phyloP scores from a whole-genome alignment of 1,284 basidiomycete genomes.

The Stygiomarasmius scandens region DNA sequence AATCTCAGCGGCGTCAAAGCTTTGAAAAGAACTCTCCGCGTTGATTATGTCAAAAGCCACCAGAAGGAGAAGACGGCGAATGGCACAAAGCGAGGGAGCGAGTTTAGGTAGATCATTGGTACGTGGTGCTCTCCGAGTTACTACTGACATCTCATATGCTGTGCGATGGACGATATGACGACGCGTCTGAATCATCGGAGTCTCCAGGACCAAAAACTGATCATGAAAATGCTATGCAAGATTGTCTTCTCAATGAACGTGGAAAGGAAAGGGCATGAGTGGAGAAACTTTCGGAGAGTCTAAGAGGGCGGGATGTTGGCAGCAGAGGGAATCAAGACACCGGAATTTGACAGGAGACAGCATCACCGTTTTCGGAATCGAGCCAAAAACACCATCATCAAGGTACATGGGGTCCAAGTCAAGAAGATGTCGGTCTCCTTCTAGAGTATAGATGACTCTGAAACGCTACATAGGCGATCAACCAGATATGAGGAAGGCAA shows the following conservation, averaged over 20 bases:
- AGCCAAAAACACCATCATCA: conserved; percentile 35
- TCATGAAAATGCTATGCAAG: conserved; percentile 97
- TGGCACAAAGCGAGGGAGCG: conserved; percentile 84
- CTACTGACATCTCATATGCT: conserved; percentile 4
- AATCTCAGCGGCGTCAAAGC: conserved; percentile 96
- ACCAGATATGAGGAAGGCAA: conserved; percentile 4
- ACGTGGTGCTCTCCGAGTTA: conserved; percentile 22
- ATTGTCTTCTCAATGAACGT: conserved; percentile 76
- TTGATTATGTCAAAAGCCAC: conserved; percentile 95
- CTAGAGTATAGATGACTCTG: conserved; percentile 1
- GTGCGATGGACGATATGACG: conserved; percentile 32
- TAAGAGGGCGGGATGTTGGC: conserved; percentile 35
- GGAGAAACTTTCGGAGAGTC: conserved; percentile 50
- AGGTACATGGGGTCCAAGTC: neutral
- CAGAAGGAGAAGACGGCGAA: conserved; percentile 90
- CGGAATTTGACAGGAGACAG: conserved; percentile 31
- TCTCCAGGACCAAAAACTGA: conserved; percentile 77
- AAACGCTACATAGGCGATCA: neutral
- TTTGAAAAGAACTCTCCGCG: conserved; percentile 82
- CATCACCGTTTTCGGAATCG: conserved; percentile 26
- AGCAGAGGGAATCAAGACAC: conserved; percentile 10
- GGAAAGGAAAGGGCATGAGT: conserved; percentile 68
- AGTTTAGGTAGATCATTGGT: conserved; percentile 81
- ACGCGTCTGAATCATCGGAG: conserved; percentile 63
- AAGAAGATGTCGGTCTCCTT: neutral